Evolutionary conservation across 2,329 filamentous ascomycete genomes (phyloP).

Genomic region (Ophioceras dolichostomum): DNA sequence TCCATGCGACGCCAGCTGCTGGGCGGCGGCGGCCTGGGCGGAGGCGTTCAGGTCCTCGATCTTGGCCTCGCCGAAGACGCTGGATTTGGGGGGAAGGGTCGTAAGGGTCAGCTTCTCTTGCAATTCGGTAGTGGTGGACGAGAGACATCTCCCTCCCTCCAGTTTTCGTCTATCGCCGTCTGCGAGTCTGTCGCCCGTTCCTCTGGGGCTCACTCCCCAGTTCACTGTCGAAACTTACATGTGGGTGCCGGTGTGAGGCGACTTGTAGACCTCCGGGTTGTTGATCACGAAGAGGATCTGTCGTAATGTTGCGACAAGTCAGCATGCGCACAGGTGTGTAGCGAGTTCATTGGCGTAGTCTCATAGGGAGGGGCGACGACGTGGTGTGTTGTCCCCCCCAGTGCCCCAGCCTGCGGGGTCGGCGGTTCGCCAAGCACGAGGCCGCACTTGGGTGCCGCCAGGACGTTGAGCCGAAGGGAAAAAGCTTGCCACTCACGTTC

Average conservation of each 20-base stretch:
- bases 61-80: slow-evolving; percentile 99
- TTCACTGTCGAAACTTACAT: slow-evolving; percentile 55
- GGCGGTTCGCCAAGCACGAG: too few relatives aligned
- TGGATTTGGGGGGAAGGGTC: slow-evolving; percentile 23
- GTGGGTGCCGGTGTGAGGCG: slow-evolving; percentile 97
- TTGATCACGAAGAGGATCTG: slow-evolving; percentile 99
- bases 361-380: too few relatives aligned
- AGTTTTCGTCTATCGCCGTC: neutral
- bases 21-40: slow-evolving; percentile 88
- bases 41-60: slow-evolving; percentile 99
- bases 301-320: too few relatives aligned
- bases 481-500: slow-evolving; percentile 60
- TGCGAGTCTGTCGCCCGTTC: slow-evolving; percentile 10
- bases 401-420: too few relatives aligned
- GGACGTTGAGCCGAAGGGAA: too few relatives aligned
- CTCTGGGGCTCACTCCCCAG: neutral
- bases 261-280: slow-evolving; percentile 99
- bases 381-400: too few relatives aligned
- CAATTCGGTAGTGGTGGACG: neutral
- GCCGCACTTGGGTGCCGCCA: too few relatives aligned
- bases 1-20: slow-evolving; percentile 75
- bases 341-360: too few relatives aligned
- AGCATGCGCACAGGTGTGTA: too few relatives aligned
- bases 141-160: too few relatives aligned
- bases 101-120: neutral